A percentile compares a stretch with the other conserved stretches of the same genome.
These are phyloP conservation scores for Eucalyptus cloeziana DNA, from an alignment of 345 rosid genomes.

Conservation along the genomic window DNA sequence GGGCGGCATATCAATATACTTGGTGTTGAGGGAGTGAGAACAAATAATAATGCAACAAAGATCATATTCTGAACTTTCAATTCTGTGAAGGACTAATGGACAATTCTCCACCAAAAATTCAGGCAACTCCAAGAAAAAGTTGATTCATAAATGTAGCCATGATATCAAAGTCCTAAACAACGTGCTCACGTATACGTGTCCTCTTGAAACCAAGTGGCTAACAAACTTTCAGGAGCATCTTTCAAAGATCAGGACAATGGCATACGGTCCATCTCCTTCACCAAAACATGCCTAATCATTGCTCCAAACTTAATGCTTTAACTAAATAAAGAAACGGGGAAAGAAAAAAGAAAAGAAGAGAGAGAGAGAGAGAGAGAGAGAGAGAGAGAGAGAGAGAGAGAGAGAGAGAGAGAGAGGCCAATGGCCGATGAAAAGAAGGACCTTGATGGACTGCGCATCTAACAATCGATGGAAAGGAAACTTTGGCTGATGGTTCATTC, in stretches of 20 bases:
- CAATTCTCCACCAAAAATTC: background rate
- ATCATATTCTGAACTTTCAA: background rate
- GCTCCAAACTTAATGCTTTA: background rate
- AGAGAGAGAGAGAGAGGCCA: background rate
- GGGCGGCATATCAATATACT: background rate
- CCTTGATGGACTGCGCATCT: background rate
- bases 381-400: background rate
- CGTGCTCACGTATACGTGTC: background rate
- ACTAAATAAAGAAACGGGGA: background rate
- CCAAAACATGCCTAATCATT: constrained; percentile 1
- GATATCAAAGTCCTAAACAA: background rate
- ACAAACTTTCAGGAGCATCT: constrained; percentile 17
- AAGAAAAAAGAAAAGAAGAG: background rate
- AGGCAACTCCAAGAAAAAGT: background rate
- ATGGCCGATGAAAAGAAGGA: background rate
- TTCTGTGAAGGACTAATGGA: background rate
- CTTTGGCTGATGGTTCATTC: background rate
- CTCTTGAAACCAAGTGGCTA: constrained; percentile 7
- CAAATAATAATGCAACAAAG: background rate
- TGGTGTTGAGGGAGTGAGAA: background rate
- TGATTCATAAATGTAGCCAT: background rate
- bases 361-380: background rate
- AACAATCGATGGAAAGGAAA: background rate
- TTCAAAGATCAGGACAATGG: constrained; percentile 2
- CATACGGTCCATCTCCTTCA: constrained; percentile 14